These are phyloP conservation scores for Fraxinus paxiana DNA, from an alignment of 305 asterid genomes.

Conservation along the genomic window DNA sequence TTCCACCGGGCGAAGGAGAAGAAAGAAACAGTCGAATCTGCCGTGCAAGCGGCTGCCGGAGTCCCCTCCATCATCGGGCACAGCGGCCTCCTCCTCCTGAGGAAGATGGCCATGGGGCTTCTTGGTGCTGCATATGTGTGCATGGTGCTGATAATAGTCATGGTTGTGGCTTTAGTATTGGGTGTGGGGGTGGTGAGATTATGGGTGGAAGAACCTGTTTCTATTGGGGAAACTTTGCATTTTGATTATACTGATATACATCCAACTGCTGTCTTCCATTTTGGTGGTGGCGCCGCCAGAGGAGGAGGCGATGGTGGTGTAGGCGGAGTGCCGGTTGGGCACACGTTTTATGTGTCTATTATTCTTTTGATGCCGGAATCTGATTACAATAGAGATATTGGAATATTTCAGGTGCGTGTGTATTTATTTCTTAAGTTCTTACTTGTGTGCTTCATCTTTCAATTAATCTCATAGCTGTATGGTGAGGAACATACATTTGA, in stretches of 20 bases:
- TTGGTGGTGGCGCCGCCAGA: conserved; percentile 13
- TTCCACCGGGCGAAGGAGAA: conserved; percentile 20
- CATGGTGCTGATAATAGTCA: conserved; percentile 36
- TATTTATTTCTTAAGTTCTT: too few species aligned
- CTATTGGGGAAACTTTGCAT: conserved; percentile 41
- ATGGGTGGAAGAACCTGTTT: conserved; percentile 69
- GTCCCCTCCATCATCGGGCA: conserved; percentile 20
- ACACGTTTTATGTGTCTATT: conserved; percentile 58
- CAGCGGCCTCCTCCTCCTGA: conserved; percentile 30
- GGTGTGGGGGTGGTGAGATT: conserved; percentile 58
- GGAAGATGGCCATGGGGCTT: conserved; percentile 48
- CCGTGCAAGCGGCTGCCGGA: conserved; percentile 4
- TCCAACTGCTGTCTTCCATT: conserved; percentile 49
- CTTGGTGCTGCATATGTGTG: conserved; percentile 58
- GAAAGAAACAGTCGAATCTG: conserved; percentile 13
- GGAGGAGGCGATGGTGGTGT: neutral
- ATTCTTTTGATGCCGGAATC: conserved; percentile 75
- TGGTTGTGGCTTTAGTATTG: conserved; percentile 42
- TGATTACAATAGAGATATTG: conserved; percentile 73
- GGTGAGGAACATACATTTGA: neutral
- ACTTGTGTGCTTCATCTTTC: neutral
- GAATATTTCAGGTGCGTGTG: conserved; percentile 63
- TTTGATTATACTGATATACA: conserved; percentile 57
- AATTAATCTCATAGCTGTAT: neutral
- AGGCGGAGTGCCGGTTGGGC: conserved; percentile 53